Conservation (phyloP, 2,329 filamentous ascomycete species). For the Emergomyces pasteurianus region DNA sequence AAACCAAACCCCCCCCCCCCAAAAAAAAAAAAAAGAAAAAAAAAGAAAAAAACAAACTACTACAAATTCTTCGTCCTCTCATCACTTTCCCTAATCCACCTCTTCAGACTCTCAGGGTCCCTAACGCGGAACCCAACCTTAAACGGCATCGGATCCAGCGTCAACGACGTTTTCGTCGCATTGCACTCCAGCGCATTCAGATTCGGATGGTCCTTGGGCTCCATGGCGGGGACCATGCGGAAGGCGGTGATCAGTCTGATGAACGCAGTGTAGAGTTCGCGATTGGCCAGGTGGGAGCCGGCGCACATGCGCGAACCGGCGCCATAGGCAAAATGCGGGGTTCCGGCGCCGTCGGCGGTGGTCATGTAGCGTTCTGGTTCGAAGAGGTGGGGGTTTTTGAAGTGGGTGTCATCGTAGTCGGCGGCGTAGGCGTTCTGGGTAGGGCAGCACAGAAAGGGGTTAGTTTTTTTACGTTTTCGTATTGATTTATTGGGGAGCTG, state of each 20-base stretch:
- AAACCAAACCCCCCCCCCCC: background rate
- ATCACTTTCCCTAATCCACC: constrained; percentile 44
- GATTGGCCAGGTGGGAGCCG: constrained; percentile 51
- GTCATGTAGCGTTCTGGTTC: constrained; percentile 60
- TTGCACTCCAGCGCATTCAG: constrained; percentile 48
- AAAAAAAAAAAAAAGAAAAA: no score
- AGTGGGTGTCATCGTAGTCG: constrained; percentile 59
- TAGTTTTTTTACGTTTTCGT: background rate
- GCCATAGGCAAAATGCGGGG: constrained; percentile 51
- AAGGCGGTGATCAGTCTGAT: constrained; percentile 49
- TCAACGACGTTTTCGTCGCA: constrained; percentile 45
- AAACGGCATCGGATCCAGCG: constrained; percentile 51
- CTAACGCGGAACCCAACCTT: constrained; percentile 45
- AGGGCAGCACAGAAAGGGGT: background rate
- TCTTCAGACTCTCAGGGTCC: constrained; percentile 33
- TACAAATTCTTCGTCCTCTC: constrained; percentile 39
- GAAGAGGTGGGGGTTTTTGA: constrained; percentile 51
- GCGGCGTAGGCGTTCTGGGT: constrained; percentile 58
- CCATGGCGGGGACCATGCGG: constrained; percentile 38
- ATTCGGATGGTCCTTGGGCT: constrained; percentile 39
- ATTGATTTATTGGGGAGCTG: background rate
- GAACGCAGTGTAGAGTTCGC: constrained; percentile 51
- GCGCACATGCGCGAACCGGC: constrained; percentile 53
- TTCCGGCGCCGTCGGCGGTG: constrained; percentile 38
- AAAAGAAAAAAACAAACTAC: no score